phyloP scores from a whole-genome alignment of 345 rosid species.

The Limnanthes douglasii region DNA sequence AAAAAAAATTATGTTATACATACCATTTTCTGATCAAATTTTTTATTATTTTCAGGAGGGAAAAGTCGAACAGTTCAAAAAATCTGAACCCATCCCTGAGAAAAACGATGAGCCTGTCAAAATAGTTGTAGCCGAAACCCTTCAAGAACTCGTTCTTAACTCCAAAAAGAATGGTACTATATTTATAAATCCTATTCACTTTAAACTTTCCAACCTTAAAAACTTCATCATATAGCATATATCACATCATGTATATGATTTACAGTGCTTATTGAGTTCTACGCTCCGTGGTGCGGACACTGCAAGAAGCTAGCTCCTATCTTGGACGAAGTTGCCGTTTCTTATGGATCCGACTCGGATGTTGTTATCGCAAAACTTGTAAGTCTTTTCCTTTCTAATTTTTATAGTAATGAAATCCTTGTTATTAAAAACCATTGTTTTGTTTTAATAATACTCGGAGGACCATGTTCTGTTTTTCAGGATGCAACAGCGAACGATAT shows the following conservation, averaged over 20 bases:
- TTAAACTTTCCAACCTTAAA: no score
- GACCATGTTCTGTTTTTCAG: background rate
- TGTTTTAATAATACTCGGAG: background rate
- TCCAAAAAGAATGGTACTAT: slow-evolving; percentile 74
- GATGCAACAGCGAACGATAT: background rate
- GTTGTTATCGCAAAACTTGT: background rate
- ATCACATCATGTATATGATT: no score
- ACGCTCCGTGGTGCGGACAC: background rate
- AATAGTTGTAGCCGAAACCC: slow-evolving; percentile 74
- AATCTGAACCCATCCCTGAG: slow-evolving; percentile 83
- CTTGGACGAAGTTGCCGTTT: background rate
- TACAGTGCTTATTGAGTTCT: background rate
- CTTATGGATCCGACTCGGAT: background rate
- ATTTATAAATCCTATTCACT: no score
- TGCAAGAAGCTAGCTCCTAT: background rate
- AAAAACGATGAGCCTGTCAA: slow-evolving; percentile 77
- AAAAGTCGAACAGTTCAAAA: slow-evolving; percentile 37
- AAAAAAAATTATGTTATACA: no score
- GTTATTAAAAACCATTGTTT: background rate
- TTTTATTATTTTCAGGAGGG: slow-evolving; percentile 48
- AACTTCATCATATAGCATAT: no score
- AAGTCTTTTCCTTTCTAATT: background rate
- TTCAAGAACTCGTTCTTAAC: slow-evolving; percentile 54
- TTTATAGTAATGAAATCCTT: background rate
- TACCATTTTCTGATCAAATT: background rate